phyloP scores from a whole-genome alignment of 192 early-diverging fungal genomes.

The Entrophospora sp. region DNA sequence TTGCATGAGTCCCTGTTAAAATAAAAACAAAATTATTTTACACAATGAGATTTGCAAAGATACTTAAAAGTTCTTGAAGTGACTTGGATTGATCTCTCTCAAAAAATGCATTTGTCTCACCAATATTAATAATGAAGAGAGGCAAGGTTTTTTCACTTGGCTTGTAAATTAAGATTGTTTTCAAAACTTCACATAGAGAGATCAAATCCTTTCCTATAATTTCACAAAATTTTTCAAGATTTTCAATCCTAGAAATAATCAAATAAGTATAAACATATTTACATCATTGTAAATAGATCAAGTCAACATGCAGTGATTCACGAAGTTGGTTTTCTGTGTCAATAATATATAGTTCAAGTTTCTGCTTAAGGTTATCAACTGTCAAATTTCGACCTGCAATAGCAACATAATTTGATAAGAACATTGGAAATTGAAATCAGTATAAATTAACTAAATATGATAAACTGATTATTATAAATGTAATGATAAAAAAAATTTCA shows the following conservation, averaged over 20 bases:
- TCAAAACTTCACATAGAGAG: not conserved
- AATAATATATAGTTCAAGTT: not conserved
- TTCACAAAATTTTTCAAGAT: too few relatives aligned
- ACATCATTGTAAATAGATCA: not conserved
- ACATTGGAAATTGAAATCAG: too few relatives aligned
- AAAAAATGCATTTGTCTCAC: not conserved
- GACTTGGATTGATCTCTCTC: not conserved
- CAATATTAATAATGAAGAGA: constrained; percentile 4
- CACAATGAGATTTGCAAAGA: too few relatives aligned
- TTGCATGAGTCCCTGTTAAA: not conserved
- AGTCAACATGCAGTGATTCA: not conserved
- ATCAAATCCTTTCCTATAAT: too few relatives aligned
- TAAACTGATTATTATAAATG: too few relatives aligned
- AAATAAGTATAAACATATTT: not conserved
- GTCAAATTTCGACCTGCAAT: too few relatives aligned
- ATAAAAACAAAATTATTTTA: not conserved
- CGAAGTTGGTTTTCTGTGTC: not conserved
- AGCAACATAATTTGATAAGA: too few relatives aligned
- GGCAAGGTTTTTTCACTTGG: not conserved
- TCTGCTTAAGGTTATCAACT: too few relatives aligned
- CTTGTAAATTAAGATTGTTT: not conserved
- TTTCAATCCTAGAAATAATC: not conserved
- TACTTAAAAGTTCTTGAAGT: too few relatives aligned
- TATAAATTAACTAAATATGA: too few relatives aligned
- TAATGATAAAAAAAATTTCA: too few relatives aligned